Conservation (phyloP, 306 rosid species). For the Ormosia emarginata region DNA sequence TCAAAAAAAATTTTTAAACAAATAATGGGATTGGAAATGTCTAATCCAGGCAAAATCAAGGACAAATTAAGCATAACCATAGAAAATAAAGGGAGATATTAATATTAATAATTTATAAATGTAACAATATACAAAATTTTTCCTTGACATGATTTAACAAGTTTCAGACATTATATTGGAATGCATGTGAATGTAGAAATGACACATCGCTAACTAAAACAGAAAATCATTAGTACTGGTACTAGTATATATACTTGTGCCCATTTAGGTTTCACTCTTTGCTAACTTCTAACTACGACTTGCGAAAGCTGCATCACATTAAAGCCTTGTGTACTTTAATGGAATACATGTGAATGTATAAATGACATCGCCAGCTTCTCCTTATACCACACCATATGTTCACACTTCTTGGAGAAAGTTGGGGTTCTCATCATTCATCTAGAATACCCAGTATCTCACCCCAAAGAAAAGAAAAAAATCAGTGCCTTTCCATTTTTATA, state of each 20-base stretch:
- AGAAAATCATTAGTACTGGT: background rate
- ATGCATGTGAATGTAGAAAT: background rate
- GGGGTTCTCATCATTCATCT: constrained; percentile 20
- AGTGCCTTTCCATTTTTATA: background rate
- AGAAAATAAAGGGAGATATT: background rate
- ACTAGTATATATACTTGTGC: background rate
- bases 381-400: constrained; percentile 17
- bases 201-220: background rate
- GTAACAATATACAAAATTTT: background rate
- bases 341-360: constrained; percentile 48
- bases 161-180: background rate
- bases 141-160: background rate
- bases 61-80: background rate
- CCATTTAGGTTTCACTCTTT: constrained; percentile 8
- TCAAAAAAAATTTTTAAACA: no score
- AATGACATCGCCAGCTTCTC: constrained; percentile 23
- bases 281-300: constrained; percentile 22
- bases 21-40: background rate
- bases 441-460: constrained; percentile 7
- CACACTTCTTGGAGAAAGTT: constrained; percentile 23
- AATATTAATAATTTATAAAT: background rate
- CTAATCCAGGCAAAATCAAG: background rate
- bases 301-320: constrained; percentile 24
- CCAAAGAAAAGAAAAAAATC: background rate
- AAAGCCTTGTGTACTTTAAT: constrained; percentile 30